Evolutionary conservation across 495 filamentous ascomycete species (phyloP).

Genomic region (Hyaloscypha finlandica): DNA sequence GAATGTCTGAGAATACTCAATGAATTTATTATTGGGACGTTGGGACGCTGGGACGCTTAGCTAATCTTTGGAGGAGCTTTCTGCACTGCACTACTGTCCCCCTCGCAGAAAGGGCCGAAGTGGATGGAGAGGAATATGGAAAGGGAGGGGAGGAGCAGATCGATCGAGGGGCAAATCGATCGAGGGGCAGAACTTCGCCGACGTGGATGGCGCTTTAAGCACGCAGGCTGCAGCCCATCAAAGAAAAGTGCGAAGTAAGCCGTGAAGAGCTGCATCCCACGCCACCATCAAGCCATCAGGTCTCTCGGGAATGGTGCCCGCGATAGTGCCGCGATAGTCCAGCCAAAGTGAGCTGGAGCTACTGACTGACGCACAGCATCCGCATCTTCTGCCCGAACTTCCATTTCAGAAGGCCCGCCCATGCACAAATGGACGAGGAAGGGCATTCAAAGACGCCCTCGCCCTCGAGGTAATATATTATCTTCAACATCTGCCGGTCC

Average conservation of each 20-base stretch:
- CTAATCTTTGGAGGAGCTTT: not conserved
- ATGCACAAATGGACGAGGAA: not conserved
- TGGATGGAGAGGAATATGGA: not conserved
- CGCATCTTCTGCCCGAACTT: not conserved
- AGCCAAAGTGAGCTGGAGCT: not conserved
- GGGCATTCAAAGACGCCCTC: slow-evolving; percentile 2
- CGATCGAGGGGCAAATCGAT: slow-evolving; percentile 7
- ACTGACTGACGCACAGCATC: slow-evolving; percentile 5
- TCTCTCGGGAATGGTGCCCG: not conserved
- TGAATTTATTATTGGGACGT: not conserved
- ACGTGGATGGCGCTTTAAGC: slow-evolving; percentile 7
- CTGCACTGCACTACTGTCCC: not conserved
- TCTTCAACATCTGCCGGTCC: not conserved
- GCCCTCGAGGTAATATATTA: not conserved
- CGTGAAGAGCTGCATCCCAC: not conserved
- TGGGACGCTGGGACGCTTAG: not conserved
- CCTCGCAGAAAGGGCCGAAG: slow-evolving; percentile 2
- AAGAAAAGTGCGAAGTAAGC: not conserved
- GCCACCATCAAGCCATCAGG: not conserved
- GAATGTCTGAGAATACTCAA: not conserved
- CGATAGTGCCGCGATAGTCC: not conserved
- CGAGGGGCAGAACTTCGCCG: slow-evolving; percentile 12
- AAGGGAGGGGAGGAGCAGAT: not conserved
- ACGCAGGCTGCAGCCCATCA: not conserved
- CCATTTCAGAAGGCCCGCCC: not conserved